Evolutionary conservation across 345 rosid genomes (phyloP).

Genomic region (Crucihimalaya himalaica): DNA sequence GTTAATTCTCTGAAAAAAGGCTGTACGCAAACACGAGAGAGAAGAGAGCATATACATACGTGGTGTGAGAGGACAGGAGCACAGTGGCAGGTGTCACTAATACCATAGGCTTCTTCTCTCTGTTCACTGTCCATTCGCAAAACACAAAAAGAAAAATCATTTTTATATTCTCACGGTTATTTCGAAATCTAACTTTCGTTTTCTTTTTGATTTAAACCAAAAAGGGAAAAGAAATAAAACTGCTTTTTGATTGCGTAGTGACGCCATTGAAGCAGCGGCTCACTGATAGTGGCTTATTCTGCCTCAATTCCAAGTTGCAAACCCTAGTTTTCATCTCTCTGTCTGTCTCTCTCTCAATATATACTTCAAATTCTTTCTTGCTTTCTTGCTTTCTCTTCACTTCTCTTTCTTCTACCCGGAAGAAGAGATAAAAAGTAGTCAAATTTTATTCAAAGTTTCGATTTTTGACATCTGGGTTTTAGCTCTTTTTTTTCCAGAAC

Average conservation of each 20-base stretch:
- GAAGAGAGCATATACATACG: conserved; percentile 35
- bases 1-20: not conserved
- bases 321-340: conserved; percentile 42
- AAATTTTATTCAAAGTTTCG: conserved; percentile 35
- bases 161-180: conserved; percentile 18
- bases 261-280: conserved; percentile 50
- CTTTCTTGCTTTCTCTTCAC: conserved; percentile 32
- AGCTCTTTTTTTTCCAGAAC: conserved; percentile 16
- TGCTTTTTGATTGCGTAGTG: conserved; percentile 36
- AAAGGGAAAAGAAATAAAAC: conserved; percentile 5
- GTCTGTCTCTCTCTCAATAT: not conserved
- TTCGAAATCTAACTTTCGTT: conserved; percentile 18
- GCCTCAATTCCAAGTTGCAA: conserved; percentile 36
- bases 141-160: not conserved
- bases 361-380: conserved; percentile 14
- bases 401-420: conserved; percentile 33
- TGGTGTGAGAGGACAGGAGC: conserved; percentile 43
- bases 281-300: conserved; percentile 45
- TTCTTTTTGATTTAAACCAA: conserved; percentile 23
- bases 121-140: conserved; percentile 18
- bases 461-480: conserved; percentile 41
- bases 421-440: conserved; percentile 29
- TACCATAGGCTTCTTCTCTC: conserved; percentile 29
- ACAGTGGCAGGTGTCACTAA: conserved; percentile 50
- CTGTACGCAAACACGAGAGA: conserved; percentile 29